A percentile compares a stretch with the other conserved stretches of the same genome.
Evolutionary conservation across 352 stramenopile species (phyloP).

Genomic region (Thraustochytrium sp.): DNA sequence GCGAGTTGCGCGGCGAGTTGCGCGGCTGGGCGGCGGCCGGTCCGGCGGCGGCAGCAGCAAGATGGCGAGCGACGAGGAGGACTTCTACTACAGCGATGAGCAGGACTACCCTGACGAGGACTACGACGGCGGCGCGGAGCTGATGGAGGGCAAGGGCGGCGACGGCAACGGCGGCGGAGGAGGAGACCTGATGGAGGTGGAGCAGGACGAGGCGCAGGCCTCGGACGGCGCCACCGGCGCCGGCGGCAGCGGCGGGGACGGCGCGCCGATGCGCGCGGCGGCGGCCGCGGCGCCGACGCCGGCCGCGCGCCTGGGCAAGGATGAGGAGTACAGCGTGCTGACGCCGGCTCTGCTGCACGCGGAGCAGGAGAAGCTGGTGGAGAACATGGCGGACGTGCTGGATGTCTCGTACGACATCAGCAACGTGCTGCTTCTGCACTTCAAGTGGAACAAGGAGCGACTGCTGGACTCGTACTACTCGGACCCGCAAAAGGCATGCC

Average conservation of each 20-base stretch:
- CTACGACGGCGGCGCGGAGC: neutral
- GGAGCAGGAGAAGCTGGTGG: constrained; percentile 34
- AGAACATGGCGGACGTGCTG: constrained; percentile 45
- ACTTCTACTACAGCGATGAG: constrained; percentile 43
- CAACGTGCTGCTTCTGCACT: constrained; percentile 68
- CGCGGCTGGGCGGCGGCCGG: too few species aligned
- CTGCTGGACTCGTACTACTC: constrained; percentile 74
- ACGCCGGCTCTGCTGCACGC: neutral
- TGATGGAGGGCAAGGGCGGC: neutral
- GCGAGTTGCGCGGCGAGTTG: too few species aligned
- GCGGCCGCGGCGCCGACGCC: neutral
- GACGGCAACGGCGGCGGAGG: neutral
- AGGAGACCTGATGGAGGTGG: too few species aligned
- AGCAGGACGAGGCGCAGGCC: neutral
- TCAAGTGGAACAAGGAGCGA: constrained; percentile 80
- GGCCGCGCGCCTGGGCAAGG: neutral
- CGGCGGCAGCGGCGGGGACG: neutral
- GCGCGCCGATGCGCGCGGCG: neutral
- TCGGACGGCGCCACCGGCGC: neutral
- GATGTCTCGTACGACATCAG: constrained; percentile 42
- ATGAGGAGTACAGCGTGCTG: constrained; percentile 19
- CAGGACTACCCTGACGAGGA: constrained; percentile 5
- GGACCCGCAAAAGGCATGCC: constrained; percentile 55
- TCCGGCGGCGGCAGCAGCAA: too few species aligned
- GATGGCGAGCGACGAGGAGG: constrained; percentile 39